Evolutionary conservation across 371 early-diverging fungal species (phyloP).

Genomic region (Lichtheimia corymbifera): DNA sequence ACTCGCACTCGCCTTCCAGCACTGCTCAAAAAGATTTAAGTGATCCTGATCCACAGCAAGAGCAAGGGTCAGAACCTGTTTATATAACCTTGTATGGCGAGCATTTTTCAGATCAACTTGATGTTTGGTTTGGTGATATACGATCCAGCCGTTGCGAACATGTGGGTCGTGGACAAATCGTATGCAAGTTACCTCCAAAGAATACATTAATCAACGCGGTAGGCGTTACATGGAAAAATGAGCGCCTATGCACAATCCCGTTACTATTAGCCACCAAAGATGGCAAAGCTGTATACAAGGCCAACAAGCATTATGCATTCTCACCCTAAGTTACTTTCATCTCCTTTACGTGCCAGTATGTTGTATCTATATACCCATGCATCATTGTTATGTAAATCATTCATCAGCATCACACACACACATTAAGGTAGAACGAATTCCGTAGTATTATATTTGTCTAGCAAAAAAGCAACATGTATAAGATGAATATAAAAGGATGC

Average conservation of each 20-base stretch:
- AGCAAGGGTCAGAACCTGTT: background rate
- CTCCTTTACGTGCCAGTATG: no score
- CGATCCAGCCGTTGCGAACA: conserved; percentile 52
- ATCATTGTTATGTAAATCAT: no score
- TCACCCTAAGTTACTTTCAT: no score
- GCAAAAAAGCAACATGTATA: no score
- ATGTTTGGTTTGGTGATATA: conserved; percentile 72
- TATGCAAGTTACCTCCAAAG: conserved; percentile 46
- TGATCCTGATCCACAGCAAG: background rate
- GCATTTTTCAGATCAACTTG: conserved; percentile 64
- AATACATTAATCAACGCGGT: background rate
- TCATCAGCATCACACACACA: no score
- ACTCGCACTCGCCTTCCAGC: background rate
- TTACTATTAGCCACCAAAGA: background rate
- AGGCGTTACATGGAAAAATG: background rate
- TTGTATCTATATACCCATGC: no score
- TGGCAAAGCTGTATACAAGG: background rate
- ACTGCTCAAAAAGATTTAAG: no score
- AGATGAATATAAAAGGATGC: no score
- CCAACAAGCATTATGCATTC: background rate
- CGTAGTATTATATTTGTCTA: no score
- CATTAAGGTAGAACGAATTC: no score
- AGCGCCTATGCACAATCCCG: background rate
- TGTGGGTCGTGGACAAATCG: conserved; percentile 45
- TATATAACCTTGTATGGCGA: conserved; percentile 37